Evolutionary conservation across 768 basidiomycete genomes (phyloP).

Genomic region (Lactarius hatsudake): DNA sequence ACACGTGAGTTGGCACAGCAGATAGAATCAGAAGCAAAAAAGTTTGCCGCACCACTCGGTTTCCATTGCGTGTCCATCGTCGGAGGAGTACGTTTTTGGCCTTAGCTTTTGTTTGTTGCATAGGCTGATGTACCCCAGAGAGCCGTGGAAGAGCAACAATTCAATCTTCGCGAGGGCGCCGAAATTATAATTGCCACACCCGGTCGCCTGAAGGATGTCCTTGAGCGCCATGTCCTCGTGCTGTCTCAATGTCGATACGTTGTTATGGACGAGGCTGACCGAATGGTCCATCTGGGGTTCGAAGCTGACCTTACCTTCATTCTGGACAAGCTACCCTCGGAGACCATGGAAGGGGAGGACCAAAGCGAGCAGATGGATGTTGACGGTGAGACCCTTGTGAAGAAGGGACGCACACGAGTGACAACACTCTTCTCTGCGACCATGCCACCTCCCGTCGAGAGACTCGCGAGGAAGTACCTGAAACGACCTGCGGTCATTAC

Average conservation of each 20-base stretch:
- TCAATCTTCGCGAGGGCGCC: conserved; percentile 95
- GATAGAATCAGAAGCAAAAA: conserved; percentile 88
- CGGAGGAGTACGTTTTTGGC: conserved; percentile 70
- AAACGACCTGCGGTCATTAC: conserved; percentile 92
- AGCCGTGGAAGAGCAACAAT: conserved; percentile 96
- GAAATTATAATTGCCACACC: conserved; percentile 99
- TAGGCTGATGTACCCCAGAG: conserved; percentile 45
- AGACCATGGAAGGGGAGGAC: conserved; percentile 86
- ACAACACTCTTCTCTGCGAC: conserved; percentile 97
- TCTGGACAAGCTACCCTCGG: conserved; percentile 84
- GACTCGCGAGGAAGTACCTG: conserved; percentile 91
- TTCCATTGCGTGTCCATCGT: conserved; percentile 97
- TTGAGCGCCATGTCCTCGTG: conserved; percentile 93
- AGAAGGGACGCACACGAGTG: conserved; percentile 81
- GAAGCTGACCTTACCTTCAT: conserved; percentile 94
- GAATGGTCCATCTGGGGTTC: conserved; percentile 98
- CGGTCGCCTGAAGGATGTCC: conserved; percentile 95
- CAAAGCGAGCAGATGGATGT: conserved; percentile 73
- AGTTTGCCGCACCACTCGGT: conserved; percentile 87
- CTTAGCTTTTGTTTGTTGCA: conserved; percentile 22
- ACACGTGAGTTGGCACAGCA: conserved; percentile 99
- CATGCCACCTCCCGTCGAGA: conserved; percentile 97
- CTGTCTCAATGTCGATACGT: conserved; percentile 97
- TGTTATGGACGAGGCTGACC: conserved; percentile 99
- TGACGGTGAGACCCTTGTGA: conserved; percentile 61